phyloP scores from a whole-genome alignment of 768 basidiomycete genomes.

The Mycena leptocephala region DNA sequence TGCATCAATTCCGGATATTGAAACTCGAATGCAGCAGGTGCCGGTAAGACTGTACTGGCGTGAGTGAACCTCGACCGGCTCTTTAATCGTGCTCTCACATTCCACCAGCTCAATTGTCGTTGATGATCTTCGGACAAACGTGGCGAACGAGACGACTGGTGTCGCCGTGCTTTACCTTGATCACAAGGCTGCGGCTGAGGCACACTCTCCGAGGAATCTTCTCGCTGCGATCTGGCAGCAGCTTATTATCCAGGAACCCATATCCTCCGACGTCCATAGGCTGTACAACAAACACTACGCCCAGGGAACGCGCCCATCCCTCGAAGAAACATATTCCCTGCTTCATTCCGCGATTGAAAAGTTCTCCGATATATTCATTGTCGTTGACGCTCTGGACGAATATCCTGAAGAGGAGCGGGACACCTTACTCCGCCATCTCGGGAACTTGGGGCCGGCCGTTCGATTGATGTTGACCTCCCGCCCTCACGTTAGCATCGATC shows the following conservation, averaged over 20 bases:
- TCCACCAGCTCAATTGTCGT: background rate
- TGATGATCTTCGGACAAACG: background rate
- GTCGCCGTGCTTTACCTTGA: slow-evolving; percentile 7
- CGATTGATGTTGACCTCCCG: background rate
- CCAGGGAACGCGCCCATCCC: background rate
- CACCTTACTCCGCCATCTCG: background rate
- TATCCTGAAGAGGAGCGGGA: background rate
- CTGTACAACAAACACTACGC: background rate
- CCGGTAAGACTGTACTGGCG: slow-evolving; percentile 8
- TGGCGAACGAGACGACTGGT: background rate
- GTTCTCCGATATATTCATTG: background rate
- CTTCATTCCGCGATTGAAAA: background rate
- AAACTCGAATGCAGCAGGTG: background rate
- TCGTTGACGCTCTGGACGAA: slow-evolving; percentile 1
- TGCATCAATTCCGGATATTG: background rate
- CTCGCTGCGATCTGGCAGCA: slow-evolving; percentile 11
- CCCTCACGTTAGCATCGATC: background rate
- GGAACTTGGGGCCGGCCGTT: background rate
- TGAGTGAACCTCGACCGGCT: background rate
- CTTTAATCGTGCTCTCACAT: background rate
- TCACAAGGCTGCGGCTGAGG: background rate
- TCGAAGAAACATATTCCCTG: background rate
- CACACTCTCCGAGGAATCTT: background rate
- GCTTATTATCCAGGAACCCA: background rate
- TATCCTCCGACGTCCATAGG: background rate